These are phyloP conservation scores for Solanum corneliomulleri DNA, from an alignment of 257 asterid species.

Conservation along the genomic window DNA sequence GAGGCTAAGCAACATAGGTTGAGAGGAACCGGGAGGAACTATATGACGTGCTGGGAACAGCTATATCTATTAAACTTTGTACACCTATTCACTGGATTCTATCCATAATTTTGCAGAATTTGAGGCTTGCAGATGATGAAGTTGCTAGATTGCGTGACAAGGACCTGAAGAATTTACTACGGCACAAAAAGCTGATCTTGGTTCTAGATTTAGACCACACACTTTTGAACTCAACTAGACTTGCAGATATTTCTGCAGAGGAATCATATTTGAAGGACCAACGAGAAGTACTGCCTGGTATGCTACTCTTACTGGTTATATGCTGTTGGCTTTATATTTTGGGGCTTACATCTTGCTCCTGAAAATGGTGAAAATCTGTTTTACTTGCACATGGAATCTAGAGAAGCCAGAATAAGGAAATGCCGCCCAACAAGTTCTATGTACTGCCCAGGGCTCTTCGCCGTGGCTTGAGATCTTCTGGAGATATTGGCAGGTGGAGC, in stretches of 20 bases:
- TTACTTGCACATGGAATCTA: neutral
- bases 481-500: neutral
- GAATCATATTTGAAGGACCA: constrained; percentile 45
- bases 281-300: constrained; percentile 55
- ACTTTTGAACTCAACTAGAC: constrained; percentile 58
- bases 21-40: neutral
- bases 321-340: neutral
- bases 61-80: neutral
- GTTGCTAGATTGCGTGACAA: constrained; percentile 57
- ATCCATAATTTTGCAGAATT: constrained; percentile 37
- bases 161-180: constrained; percentile 50
- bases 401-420: neutral
- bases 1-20: neutral
- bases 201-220: constrained; percentile 94
- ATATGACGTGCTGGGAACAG: neutral
- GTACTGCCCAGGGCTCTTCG: neutral
- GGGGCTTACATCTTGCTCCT: neutral
- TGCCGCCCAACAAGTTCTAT: neutral
- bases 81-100: neutral
- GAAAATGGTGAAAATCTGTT: neutral
- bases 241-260: constrained; percentile 39
- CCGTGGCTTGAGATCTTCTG: neutral
- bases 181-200: constrained; percentile 49
- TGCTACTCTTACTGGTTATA: neutral
- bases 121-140: constrained; percentile 65